phyloP scores from a whole-genome alignment of 768 basidiomycete species.

The Tulasnella sp. region DNA sequence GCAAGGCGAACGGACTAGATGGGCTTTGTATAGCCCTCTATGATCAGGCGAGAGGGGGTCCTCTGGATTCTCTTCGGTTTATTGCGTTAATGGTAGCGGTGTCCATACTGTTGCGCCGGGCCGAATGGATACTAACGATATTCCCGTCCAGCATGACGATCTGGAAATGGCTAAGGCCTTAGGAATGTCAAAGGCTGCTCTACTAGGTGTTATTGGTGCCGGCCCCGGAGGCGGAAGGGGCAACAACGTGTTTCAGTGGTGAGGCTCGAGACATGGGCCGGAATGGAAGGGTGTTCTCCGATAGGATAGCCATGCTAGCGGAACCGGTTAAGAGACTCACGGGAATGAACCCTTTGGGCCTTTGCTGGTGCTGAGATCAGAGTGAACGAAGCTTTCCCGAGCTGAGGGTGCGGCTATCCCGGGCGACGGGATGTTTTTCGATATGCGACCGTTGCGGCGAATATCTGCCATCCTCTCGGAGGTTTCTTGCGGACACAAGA shows the following conservation, averaged over 20 bases:
- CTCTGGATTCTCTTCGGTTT: not conserved
- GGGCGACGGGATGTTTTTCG: not conserved
- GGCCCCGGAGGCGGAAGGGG: not conserved
- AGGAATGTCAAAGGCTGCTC: not conserved
- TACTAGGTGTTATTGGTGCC: not conserved
- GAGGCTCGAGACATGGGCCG: not conserved
- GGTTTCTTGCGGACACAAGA: not conserved
- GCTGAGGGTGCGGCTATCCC: not conserved
- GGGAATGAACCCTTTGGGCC: not conserved
- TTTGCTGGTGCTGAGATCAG: not conserved
- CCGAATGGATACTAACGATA: not conserved
- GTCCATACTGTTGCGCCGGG: not conserved
- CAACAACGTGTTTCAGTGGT: not conserved
- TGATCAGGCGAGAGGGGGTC: not conserved
- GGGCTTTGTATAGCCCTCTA: not conserved
- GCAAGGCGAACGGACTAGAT: not conserved
- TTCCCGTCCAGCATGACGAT: not conserved
- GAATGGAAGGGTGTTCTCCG: not conserved
- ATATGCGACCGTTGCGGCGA: not conserved
- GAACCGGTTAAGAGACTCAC: not conserved
- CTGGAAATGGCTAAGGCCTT: not conserved
- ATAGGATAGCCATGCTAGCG: not conserved
- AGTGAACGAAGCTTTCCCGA: constrained; percentile 7
- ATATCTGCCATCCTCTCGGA: constrained; percentile 6
- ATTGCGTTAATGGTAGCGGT: constrained; percentile 10